Base-by-base conservation (phyloP, 805 yeast genomes). In the Hanseniaspora mollemarum region DNA sequence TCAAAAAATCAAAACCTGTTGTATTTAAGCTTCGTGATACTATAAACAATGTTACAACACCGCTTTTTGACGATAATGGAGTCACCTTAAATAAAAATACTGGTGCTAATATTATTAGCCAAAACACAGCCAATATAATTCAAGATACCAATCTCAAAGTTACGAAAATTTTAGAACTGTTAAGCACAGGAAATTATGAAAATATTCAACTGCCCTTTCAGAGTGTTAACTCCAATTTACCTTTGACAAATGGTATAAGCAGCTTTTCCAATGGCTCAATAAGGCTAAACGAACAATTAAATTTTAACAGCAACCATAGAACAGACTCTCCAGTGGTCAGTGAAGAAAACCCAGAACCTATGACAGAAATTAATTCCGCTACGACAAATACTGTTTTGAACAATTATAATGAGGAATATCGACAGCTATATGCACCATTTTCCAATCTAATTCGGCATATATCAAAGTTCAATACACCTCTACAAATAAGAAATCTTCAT, bases 401-500 rank as follows among this genome's bases (percentile, higher is more conserved):
- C 16, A 43, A 39, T 8, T 48, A 32, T 22, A 18, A 36, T 13
- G 46, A 49, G 15, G 39, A 35, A 19, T 49, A 42, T 28, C 35
- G 50, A 21, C 21, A 18, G n/a, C 22, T 51, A 7, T 51, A 44
- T 37, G 41, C 51, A 5, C 54, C 54, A 3, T 51, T 51, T 32
- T 35, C 51, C 7, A 51, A 43, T 22, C 40, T 45, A 13, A 21
- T 43, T 10, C 40, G 54, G 25, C 32, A 39, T 19, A 22, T 51
- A 4, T 33, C 32, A n/a, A 51, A 51, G 24, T 7, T 37, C 7
- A 51, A 51, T 21, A 35, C 37, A 9, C 54, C 54, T 18, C 16
- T 51, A 13, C 54, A 51, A 26, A 42, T 51, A 18, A 45, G 54
- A 41, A 45, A 51, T 40, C 19, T 51, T 1, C 54, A 51, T 29